Evolutionary conservation across 495 filamentous ascomycete species (phyloP).

Genomic region (Hypoxylon trugodes): DNA sequence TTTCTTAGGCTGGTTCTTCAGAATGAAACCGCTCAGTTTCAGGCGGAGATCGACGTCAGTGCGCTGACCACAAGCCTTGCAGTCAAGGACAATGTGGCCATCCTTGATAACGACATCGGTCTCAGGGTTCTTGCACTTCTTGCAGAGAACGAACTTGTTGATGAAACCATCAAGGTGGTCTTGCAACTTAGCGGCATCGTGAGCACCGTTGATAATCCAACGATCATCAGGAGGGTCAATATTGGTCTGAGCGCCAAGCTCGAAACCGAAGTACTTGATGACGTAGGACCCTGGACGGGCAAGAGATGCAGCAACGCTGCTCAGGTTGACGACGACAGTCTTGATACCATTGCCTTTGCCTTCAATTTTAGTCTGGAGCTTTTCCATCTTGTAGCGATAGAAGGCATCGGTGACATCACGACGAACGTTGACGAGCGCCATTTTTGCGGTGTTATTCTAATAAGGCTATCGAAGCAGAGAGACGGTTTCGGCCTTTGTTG

Average conservation of each 20-base stretch:
- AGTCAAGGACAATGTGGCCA: conserved; percentile 88
- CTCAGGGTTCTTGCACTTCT: conserved; percentile 99
- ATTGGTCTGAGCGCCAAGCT: conserved; percentile 97
- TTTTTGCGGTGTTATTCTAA: conserved; percentile 54
- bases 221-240: conserved; percentile 96
- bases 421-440: conserved; percentile 91
- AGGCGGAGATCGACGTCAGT: conserved; percentile 89
- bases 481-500: conserved; percentile 27
- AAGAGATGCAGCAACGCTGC: conserved; percentile 91
- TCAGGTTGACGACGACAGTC: conserved; percentile 95
- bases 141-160: conserved; percentile 96
- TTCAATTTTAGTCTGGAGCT: conserved; percentile 97
- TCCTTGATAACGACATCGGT: conserved; percentile 95
- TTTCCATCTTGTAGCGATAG: conserved; percentile 99
- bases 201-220: conserved; percentile 99
- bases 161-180: conserved; percentile 99
- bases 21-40: conserved; percentile 96
- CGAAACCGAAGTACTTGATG: conserved; percentile 99
- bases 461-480: conserved; percentile 36
- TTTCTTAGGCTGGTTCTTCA: conserved; percentile 90
- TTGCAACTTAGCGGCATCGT: conserved; percentile 94
- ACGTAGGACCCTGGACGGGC: conserved; percentile 92
- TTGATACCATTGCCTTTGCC: conserved; percentile 99
- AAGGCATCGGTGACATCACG: conserved; percentile 98
- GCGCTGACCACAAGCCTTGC: conserved; percentile 97